These are phyloP conservation scores for Gloeopeniophorella convolvens DNA, from an alignment of 768 basidiomycete genomes.

Conservation along the genomic window DNA sequence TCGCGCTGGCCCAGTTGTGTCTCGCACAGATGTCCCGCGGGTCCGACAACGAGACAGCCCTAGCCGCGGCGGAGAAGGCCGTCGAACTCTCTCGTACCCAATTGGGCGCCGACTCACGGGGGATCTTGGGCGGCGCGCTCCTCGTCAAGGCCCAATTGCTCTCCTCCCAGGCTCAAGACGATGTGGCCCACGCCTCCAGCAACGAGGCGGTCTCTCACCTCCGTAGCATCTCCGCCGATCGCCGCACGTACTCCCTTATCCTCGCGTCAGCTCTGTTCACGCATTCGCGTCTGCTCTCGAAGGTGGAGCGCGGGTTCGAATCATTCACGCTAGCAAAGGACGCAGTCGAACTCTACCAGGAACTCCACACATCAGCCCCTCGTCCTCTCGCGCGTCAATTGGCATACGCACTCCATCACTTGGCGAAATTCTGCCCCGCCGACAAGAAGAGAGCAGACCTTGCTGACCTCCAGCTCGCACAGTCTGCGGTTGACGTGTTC, in stretches of 20 bases:
- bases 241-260: conserved; percentile 1
- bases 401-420: background rate
- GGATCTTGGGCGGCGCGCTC: conserved; percentile 1
- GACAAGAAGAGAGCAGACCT: background rate
- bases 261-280: conserved; percentile 2
- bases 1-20: conserved; percentile 4
- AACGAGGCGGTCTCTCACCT: background rate
- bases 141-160: conserved; percentile 9
- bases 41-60: background rate
- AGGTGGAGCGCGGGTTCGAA: background rate
- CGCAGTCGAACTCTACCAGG: conserved; percentile 5
- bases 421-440: conserved; percentile 2
- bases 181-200: background rate
- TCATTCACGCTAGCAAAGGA: background rate
- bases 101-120: background rate
- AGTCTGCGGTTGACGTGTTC: conserved; percentile 4
- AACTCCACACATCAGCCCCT: background rate
- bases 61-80: background rate
- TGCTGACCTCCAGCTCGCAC: background rate
- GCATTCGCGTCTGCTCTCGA: conserved; percentile 2
- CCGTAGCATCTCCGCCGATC: background rate
- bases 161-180: conserved; percentile 1
- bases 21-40: background rate
- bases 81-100: background rate
- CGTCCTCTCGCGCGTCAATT: background rate